These are phyloP conservation scores for Kluyveromyces sp. DNA, from an alignment of 1,139 yeast genomes.

Conservation along the genomic window DNA sequence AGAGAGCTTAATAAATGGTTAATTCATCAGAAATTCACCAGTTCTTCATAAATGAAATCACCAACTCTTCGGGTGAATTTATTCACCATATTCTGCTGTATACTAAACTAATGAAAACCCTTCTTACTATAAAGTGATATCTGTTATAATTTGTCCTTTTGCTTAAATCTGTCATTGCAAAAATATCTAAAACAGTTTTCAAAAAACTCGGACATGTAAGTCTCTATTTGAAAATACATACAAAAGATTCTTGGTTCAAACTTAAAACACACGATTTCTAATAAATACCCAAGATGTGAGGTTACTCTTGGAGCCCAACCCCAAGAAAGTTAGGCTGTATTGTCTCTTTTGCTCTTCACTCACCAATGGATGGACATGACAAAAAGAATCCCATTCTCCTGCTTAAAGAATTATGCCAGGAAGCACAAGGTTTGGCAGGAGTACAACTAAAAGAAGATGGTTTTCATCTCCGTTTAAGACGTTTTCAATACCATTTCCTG, in stretches of 20 bases:
- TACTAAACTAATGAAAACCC: not conserved
- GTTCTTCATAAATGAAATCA: not conserved
- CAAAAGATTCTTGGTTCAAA: not conserved
- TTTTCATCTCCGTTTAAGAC: not conserved
- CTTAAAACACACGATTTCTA: not conserved
- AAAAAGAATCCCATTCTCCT: too few species aligned
- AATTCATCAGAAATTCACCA: not conserved
- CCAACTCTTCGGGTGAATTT: not conserved
- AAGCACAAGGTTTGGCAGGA: too few species aligned
- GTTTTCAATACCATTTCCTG: not conserved
- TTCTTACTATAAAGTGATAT: too few species aligned
- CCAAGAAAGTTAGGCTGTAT: too few species aligned
- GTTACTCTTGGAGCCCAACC: too few species aligned
- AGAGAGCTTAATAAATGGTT: not conserved
- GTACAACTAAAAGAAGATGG: too few species aligned
- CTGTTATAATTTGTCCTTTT: not conserved
- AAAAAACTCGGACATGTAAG: not conserved
- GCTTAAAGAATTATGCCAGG: too few species aligned
- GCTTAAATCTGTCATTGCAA: not conserved
- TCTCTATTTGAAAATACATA: not conserved
- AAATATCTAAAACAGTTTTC: too few species aligned
- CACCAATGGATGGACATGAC: too few species aligned
- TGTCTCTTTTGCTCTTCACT: too few species aligned
- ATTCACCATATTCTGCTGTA: not conserved
- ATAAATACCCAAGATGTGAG: not conserved